Conservation (phyloP, 1,284 basidiomycete species). For the Pyrrhoderma noxium region DNA sequence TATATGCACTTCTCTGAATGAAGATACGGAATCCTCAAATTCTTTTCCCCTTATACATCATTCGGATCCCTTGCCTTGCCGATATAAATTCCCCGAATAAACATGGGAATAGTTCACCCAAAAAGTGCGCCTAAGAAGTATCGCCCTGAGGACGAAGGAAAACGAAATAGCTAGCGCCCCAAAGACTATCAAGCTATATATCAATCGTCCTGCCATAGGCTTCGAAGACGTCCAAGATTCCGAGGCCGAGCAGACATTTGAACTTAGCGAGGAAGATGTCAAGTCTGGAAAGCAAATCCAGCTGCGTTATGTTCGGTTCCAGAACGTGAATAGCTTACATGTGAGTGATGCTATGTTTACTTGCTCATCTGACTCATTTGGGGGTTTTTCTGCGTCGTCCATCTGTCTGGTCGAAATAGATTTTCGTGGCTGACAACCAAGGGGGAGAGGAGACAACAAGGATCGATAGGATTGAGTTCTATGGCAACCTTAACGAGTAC, state of each 20-base stretch:
- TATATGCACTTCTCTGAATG: background rate
- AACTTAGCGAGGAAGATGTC: conserved; percentile 45
- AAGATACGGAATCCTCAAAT: no score
- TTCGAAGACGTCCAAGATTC: conserved; percentile 57
- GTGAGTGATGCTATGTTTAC: conserved; percentile 35
- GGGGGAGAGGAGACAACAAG: conserved; percentile 67
- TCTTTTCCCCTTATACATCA: background rate
- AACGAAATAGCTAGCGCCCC: conserved; percentile 45
- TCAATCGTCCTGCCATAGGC: conserved; percentile 58
- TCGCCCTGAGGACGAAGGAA: conserved; percentile 50
- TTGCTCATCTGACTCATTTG: background rate
- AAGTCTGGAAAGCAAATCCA: conserved; percentile 49
- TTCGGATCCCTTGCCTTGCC: background rate
- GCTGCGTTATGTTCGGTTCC: conserved; percentile 73
- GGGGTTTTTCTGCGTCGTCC: background rate
- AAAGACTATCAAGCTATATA: conserved; percentile 57
- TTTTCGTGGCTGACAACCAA: conserved; percentile 75
- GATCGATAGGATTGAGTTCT: conserved; percentile 71
- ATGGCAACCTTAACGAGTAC: conserved; percentile 59
- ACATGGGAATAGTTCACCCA: conserved; percentile 65
- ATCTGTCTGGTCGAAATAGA: conserved; percentile 33
- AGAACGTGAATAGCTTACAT: conserved; percentile 66
- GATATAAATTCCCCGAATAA: no score
- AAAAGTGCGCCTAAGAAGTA: conserved; percentile 64
- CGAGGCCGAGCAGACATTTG: conserved; percentile 46